phyloP scores from a whole-genome alignment of 164 flowering plant species.

The Nymphaea thermarum region DNA sequence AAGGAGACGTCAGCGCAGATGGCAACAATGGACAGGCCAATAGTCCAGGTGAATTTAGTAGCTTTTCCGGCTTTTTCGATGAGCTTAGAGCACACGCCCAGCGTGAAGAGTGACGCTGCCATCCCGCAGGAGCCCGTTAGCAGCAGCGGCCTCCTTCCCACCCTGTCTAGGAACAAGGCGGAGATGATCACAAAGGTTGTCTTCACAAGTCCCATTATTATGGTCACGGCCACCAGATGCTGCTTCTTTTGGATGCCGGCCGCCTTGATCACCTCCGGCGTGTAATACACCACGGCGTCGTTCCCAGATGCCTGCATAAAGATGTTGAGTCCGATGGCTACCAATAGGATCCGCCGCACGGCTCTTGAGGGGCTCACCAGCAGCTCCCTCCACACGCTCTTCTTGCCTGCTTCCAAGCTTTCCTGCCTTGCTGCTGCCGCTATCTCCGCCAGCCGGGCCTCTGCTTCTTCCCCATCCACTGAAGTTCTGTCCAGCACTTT shows the following conservation, averaged over 20 bases:
- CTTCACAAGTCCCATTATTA: constrained; percentile 66
- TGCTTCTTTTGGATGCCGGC: constrained; percentile 45
- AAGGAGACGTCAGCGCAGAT: constrained; percentile 63
- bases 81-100: constrained; percentile 46
- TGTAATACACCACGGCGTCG: constrained; percentile 76
- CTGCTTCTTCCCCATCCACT: constrained; percentile 37
- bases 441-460: constrained; percentile 38
- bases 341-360: constrained; percentile 41
- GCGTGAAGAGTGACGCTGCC: constrained; percentile 31
- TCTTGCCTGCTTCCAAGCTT: constrained; percentile 3
- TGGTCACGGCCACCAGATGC: constrained; percentile 35
- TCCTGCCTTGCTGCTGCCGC: constrained; percentile 18
- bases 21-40: constrained; percentile 37
- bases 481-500: constrained; percentile 38
- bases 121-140: constrained; percentile 55
- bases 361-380: constrained; percentile 33
- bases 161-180: constrained; percentile 47
- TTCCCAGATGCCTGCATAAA: constrained; percentile 94
- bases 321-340: constrained; percentile 74
- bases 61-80: constrained; percentile 18
- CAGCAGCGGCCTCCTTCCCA: constrained; percentile 66
- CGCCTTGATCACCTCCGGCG: constrained; percentile 53
- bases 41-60: constrained; percentile 49
- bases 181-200: constrained; percentile 49
- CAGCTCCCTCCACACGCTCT: constrained; percentile 67